phyloP scores from a whole-genome alignment of 768 basidiomycete genomes.

The Rhodosporidiobolus odoratus region DNA sequence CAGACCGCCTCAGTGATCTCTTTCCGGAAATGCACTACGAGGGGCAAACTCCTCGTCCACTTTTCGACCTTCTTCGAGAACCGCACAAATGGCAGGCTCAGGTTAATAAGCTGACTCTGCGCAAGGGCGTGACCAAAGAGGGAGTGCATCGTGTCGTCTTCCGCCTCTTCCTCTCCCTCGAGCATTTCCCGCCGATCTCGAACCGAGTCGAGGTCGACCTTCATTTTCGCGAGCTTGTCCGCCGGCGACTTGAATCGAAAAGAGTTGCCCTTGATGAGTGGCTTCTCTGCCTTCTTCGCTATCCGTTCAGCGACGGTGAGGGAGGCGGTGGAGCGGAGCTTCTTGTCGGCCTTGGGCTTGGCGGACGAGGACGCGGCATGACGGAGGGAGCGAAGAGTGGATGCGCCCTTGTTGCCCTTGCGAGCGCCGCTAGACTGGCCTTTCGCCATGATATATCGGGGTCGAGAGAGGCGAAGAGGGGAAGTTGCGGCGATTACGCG shows the following conservation, averaged over 20 bases:
- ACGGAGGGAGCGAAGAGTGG: slow-evolving; percentile 30
- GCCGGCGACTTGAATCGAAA: slow-evolving; percentile 33
- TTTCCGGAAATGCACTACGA: slow-evolving; percentile 73
- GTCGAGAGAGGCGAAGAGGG: not conserved
- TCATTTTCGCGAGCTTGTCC: slow-evolving; percentile 29
- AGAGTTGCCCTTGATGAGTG: slow-evolving; percentile 31
- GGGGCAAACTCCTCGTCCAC: slow-evolving; percentile 68
- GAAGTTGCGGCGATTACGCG: not conserved
- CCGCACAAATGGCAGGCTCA: slow-evolving; percentile 65
- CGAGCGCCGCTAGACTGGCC: not conserved
- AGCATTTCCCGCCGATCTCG: slow-evolving; percentile 32
- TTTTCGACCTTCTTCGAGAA: slow-evolving; percentile 61
- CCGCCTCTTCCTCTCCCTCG: slow-evolving; percentile 32
- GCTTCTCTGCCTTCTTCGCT: slow-evolving; percentile 26
- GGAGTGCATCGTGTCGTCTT: slow-evolving; percentile 36
- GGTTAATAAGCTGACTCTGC: slow-evolving; percentile 73
- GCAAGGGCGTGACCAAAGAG: slow-evolving; percentile 70
- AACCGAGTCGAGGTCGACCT: slow-evolving; percentile 33
- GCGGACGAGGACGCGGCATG: slow-evolving; percentile 7
- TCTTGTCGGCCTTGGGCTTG: slow-evolving; percentile 10
- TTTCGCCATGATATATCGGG: slow-evolving; percentile 11
- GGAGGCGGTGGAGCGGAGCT: slow-evolving; percentile 28
- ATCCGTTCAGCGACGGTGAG: slow-evolving; percentile 33
- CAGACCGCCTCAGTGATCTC: slow-evolving; percentile 54
- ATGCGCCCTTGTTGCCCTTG: not conserved